Base-by-base conservation (phyloP, 176 grass and related monocot genomes). In the Carex myosuroides region DNA sequence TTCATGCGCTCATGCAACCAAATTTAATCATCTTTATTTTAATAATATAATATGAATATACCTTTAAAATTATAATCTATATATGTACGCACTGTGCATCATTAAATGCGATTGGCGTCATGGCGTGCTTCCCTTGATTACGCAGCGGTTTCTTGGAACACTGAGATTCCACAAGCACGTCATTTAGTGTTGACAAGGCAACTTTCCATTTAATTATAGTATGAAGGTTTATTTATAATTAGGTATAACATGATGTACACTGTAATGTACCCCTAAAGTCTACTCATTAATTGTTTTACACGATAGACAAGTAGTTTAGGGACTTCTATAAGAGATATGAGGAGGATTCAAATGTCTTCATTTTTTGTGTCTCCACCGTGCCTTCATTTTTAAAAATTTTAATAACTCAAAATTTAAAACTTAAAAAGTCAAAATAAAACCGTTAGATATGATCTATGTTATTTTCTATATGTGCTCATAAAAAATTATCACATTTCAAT, bases 81-180 rank as follows among this genome's bases (percentile, higher is more conserved):
- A 62, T 44, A 64, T 42, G 30, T 18, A 81, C 35, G 79, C 60
- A 81, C 57, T 52, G 60, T 81, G 79, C 79, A 81, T 81, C 79
- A 81, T 81, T 81, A 65, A 81, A 65, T 81, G 57, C 60, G 4
- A 65, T 81, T 81, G 59, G 79, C 22, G 22, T 24, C 22, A 24
- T 24, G 22, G 22, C 59, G 79, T 64, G 79, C 79, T 62, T 62
- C 26, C 26, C 33, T 81, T 64, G 56, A 10, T 81, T 81, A 37
- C 24, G 61, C 77, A 80, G 46, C 53, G 26, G 61, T 80, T 80
- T 60, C 24, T 80, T 80, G 77, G 54, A 74, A 46, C 11, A 74
- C 44, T 74, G 2, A 11, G 9, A 75, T 44, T 60, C 60, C 26
- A 80, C 60, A 80, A 80, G 54, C 30, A 58, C 52, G 61, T 61